phyloP scores from a whole-genome alignment of 148 eudicot species.

The Camellia japonica region DNA sequence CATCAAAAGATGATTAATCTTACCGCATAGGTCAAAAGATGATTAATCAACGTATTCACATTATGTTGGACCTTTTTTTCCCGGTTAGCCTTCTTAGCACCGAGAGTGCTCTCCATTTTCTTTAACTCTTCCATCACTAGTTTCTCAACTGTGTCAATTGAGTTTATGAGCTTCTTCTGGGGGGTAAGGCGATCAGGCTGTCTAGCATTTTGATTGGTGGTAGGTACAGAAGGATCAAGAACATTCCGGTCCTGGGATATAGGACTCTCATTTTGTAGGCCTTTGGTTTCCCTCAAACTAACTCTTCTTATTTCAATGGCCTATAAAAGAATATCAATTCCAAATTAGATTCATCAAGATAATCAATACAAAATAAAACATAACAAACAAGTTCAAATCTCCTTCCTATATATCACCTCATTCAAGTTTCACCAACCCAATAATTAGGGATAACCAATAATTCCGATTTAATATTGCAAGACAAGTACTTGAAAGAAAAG shows the following conservation, averaged over 20 bases:
- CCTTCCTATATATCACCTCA: background rate
- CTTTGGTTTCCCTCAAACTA: conserved; percentile 35
- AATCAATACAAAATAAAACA: no score
- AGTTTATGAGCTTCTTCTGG: conserved; percentile 55
- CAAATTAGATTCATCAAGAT: conserved; percentile 7
- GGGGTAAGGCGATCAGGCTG: conserved; percentile 45
- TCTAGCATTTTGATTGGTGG: conserved; percentile 26
- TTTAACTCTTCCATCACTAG: conserved; percentile 58
- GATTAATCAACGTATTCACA: conserved; percentile 63
- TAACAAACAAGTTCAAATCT: background rate
- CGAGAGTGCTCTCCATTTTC: conserved; percentile 57
- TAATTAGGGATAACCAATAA: no score
- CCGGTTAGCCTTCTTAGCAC: conserved; percentile 69
- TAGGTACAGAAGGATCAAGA: conserved; percentile 20
- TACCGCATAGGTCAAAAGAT: background rate
- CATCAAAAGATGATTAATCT: conserved; percentile 18
- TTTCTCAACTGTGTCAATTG: conserved; percentile 76
- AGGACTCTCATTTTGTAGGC: conserved; percentile 32
- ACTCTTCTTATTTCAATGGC: conserved; percentile 73
- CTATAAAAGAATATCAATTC: conserved; percentile 19
- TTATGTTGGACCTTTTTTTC: conserved; percentile 51
- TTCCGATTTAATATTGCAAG: no score
- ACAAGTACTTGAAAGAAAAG: no score
- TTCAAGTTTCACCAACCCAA: no score
- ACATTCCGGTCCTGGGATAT: conserved; percentile 19